A percentile compares a stretch with the other conserved stretches of the same genome.
These are phyloP conservation scores for Rhizopogon salebrosus DNA, from an alignment of 768 basidiomycete species.

Conservation along the genomic window DNA sequence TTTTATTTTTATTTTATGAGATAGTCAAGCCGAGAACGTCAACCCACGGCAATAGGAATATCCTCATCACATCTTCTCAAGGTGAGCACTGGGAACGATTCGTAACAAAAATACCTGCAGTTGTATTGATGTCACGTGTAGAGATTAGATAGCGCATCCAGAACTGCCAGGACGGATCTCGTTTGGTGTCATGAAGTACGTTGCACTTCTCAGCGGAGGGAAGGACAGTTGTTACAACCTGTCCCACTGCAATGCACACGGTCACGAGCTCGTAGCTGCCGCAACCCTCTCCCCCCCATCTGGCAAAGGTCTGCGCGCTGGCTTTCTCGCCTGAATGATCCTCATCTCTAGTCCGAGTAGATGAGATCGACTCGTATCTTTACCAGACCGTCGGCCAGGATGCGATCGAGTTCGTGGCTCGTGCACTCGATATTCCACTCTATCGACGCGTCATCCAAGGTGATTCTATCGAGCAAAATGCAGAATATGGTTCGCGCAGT, in stretches of 20 bases:
- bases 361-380: constrained; percentile 97
- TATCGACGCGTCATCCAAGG: constrained; percentile 81
- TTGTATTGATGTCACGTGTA: no score
- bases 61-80: no score
- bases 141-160: no score
- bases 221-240: constrained; percentile 98
- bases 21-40: no score
- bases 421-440: constrained; percentile 81
- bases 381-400: constrained; percentile 99
- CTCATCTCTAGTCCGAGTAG: constrained; percentile 35
- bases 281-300: constrained; percentile 81
- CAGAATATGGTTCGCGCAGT: constrained; percentile 78
- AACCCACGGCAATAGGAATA: no score
- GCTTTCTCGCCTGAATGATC: constrained; percentile 4
- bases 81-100: no score
- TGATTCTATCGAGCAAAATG: constrained; percentile 69
- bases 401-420: constrained; percentile 81
- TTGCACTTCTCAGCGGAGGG: constrained; percentile 92
- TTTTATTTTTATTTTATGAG: no score
- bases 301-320: constrained; percentile 66
- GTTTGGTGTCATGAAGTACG: constrained; percentile 69
- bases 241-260: constrained; percentile 79
- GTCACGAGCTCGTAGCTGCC: constrained; percentile 82
- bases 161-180: no score
- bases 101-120: no score